Percentiles rank a stretch among this genome's conserved stretches.
Evolutionary conservation across 768 basidiomycete genomes (phyloP).

Genomic region (Serendipita vermifera): DNA sequence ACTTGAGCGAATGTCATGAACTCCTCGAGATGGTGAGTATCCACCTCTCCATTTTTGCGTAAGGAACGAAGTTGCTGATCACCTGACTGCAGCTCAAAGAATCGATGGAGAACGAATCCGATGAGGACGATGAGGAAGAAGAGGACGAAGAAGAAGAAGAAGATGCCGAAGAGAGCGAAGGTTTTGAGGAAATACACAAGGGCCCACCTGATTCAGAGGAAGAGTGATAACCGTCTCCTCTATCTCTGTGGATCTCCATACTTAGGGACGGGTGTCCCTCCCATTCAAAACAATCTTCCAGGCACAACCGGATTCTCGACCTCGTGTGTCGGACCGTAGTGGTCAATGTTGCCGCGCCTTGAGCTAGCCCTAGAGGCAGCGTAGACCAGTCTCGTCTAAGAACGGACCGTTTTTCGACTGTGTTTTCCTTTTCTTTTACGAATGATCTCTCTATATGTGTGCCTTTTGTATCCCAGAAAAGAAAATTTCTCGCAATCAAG

Average conservation of each 20-base stretch:
- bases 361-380: too few species aligned
- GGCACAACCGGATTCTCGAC: too few species aligned
- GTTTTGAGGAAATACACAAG: constrained; percentile 3
- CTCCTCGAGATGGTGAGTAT: constrained; percentile 75
- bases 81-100: constrained; percentile 48
- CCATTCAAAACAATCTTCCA: too few species aligned
- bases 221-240: not conserved
- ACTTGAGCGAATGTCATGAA: constrained; percentile 93
- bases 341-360: too few species aligned
- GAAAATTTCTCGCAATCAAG: too few species aligned
- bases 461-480: too few species aligned
- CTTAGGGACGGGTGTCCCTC: too few species aligned
- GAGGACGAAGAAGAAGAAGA: constrained; percentile 15
- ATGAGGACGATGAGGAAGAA: constrained; percentile 34
- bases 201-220: constrained; percentile 2
- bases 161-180: constrained; percentile 9
- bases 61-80: not conserved
- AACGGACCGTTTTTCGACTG: too few species aligned
- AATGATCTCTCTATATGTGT: not conserved
- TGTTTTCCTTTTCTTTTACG: not conserved
- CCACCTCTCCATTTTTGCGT: not conserved
- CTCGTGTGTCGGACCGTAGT: too few species aligned
- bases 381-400: too few species aligned
- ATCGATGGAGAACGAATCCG: constrained; percentile 64
- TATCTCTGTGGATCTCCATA: not conserved